Conservation (phyloP, 1,139 yeast genomes). For the Debaryomycetaceae sp. region DNA sequence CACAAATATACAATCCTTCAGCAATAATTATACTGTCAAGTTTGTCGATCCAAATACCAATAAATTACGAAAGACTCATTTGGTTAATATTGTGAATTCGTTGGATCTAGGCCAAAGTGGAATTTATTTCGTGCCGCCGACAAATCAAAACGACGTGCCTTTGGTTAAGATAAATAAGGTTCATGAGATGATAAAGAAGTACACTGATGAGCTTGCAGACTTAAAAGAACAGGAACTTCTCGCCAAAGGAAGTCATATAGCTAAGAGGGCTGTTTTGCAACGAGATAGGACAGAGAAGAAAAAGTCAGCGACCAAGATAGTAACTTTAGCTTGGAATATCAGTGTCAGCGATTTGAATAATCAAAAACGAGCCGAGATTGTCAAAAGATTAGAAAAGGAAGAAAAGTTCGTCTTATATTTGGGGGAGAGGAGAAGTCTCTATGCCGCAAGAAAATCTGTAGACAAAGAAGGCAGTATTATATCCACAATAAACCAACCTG, state of each 20-base stretch:
- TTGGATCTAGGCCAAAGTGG: conserved; percentile 31
- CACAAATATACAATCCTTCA: conserved; percentile 19
- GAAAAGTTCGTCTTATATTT: conserved; percentile 31
- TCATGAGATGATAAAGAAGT: conserved; percentile 32
- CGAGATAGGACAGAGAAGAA: conserved; percentile 33
- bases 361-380: conserved; percentile 37
- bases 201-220: conserved; percentile 31
- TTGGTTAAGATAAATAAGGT: conserved; percentile 26
- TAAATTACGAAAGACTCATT: conserved; percentile 18
- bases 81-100: conserved; percentile 29
- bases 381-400: conserved; percentile 27
- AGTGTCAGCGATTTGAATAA: conserved; percentile 36
- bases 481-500: conserved; percentile 7
- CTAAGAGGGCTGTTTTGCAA: conserved; percentile 25
- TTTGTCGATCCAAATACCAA: conserved; percentile 23
- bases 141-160: conserved; percentile 19
- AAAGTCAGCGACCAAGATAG: conserved; percentile 32
- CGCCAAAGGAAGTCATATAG: conserved; percentile 32
- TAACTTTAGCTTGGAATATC: conserved; percentile 38
- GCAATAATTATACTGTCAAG: conserved; percentile 24
- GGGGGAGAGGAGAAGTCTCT: conserved; percentile 19
- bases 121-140: conserved; percentile 21
- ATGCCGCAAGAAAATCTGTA: conserved; percentile 12
- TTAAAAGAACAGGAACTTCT: conserved; percentile 30
- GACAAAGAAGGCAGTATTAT: conserved; percentile 14